Percentiles rank a stretch among this genome's conserved stretches.
These are phyloP conservation scores for Neurospora sp. DNA, from an alignment of 495 filamentous ascomycete species.

Conservation along the genomic window DNA sequence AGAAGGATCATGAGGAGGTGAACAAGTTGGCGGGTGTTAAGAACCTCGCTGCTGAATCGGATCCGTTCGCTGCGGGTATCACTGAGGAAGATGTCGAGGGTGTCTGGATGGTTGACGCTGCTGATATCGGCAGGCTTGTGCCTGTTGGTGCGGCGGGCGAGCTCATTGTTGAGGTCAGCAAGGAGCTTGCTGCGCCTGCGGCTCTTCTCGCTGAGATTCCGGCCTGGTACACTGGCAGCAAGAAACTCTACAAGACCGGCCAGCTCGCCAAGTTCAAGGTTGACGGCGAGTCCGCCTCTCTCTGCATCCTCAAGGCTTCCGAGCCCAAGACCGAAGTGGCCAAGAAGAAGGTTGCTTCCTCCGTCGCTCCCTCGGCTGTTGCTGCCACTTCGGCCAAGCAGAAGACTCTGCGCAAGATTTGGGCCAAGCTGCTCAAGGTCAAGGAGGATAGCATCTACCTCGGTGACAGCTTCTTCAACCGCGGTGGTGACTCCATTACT, in stretches of 20 bases:
- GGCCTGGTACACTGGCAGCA: background rate
- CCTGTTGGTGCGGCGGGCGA: slow-evolving; percentile 38
- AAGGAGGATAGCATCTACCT: slow-evolving; percentile 35
- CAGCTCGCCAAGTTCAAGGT: slow-evolving; percentile 21
- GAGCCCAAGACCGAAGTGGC: background rate
- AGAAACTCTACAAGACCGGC: slow-evolving; percentile 20
- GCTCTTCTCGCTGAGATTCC: background rate
- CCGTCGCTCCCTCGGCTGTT: slow-evolving; percentile 1
- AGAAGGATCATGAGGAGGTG: slow-evolving; percentile 15
- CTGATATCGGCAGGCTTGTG: slow-evolving; percentile 23
- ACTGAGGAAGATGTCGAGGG: slow-evolving; percentile 10
- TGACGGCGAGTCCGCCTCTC: slow-evolving; percentile 1
- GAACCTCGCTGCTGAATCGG: background rate
- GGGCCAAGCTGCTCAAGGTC: slow-evolving; percentile 25
- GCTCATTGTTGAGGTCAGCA: slow-evolving; percentile 21
- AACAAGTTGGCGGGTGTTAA: slow-evolving; percentile 3
- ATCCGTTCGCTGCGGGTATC: slow-evolving; percentile 2
- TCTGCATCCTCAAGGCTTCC: slow-evolving; percentile 6
- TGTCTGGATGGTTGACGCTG: slow-evolving; percentile 32
- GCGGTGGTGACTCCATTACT: slow-evolving; percentile 61
- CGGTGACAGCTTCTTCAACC: slow-evolving; percentile 49
- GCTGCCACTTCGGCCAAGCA: slow-evolving; percentile 26
- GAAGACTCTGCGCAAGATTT: slow-evolving; percentile 24
- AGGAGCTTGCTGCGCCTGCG: slow-evolving; percentile 1
- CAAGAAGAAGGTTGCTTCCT: slow-evolving; percentile 5